Conservation (phyloP, 208 protist species). For the Trichomonas tenax region DNA sequence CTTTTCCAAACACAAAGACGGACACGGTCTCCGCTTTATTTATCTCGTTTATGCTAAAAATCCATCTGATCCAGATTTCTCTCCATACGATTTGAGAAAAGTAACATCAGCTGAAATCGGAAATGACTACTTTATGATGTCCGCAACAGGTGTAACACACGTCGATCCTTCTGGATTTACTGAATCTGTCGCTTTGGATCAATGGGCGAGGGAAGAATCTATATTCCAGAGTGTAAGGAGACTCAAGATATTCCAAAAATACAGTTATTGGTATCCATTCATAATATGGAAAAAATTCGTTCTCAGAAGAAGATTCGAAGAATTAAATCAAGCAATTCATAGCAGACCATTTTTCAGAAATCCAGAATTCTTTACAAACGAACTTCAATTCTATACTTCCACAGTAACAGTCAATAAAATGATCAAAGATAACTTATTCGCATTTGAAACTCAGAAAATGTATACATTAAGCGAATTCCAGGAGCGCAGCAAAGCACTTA, state of each 20-base stretch:
- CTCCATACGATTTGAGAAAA: background rate
- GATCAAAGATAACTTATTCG: background rate
- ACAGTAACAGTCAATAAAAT: background rate
- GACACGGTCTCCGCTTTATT: background rate
- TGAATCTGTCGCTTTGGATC: background rate
- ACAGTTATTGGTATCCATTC: background rate
- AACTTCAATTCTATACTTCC: background rate
- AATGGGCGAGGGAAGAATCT: background rate
- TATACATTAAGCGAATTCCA: background rate
- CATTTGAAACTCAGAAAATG: background rate
- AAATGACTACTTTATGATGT: background rate
- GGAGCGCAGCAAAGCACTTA: background rate
- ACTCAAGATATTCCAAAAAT: background rate
- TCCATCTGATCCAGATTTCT: background rate
- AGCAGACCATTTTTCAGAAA: background rate
- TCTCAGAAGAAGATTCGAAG: background rate
- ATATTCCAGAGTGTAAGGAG: background rate
- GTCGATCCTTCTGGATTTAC: background rate
- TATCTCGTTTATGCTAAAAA: background rate
- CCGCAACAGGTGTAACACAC: background rate
- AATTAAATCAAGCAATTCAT: background rate
- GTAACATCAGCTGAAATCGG: background rate
- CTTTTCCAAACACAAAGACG: background rate
- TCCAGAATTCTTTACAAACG: background rate
- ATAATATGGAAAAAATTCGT: constrained; percentile 13